Conservation (phyloP, 352 stramenopile species). For the Phytophthora chlamydospora region DNA sequence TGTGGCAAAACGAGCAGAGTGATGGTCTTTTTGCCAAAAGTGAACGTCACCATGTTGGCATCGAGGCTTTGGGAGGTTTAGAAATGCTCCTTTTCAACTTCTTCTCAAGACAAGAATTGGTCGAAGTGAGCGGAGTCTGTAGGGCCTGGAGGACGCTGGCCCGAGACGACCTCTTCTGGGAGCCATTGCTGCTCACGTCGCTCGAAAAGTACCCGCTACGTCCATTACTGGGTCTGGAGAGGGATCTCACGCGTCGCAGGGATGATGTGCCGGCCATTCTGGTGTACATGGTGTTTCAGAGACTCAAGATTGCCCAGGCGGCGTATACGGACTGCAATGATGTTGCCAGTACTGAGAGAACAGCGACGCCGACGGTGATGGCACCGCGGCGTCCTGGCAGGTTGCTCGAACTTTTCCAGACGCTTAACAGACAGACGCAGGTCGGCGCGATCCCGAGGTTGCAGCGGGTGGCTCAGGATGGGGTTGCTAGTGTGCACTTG, state of each 20-base stretch:
- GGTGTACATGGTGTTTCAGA: conserved; percentile 76
- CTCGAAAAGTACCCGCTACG: conserved; percentile 73
- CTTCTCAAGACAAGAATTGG: conserved; percentile 50
- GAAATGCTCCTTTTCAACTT: conserved; percentile 74
- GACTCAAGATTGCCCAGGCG: conserved; percentile 43
- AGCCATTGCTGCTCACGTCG: conserved; percentile 63
- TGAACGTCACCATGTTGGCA: conserved; percentile 32
- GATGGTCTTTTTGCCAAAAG: conserved; percentile 9
- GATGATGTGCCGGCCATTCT: conserved; percentile 64
- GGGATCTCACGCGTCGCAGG: conserved; percentile 7
- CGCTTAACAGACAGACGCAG: conserved; percentile 17
- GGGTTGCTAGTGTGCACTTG: conserved; percentile 35
- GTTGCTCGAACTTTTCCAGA: conserved; percentile 26
- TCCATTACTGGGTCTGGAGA: conserved; percentile 51
- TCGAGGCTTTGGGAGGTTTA: conserved; percentile 58
- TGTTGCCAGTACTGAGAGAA: background rate
- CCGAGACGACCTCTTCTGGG: conserved; percentile 69
- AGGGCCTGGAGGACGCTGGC: conserved; percentile 59
- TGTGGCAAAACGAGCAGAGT: conserved; percentile 15
- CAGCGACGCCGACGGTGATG: background rate
- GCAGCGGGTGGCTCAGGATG: conserved; percentile 2
- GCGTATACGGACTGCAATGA: conserved; percentile 14
- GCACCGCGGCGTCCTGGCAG: conserved; percentile 24
- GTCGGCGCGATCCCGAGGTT: conserved; percentile 8
- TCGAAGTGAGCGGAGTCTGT: conserved; percentile 57